Base-by-base conservation (phyloP, 148 eudicot genomes). In the Drosera capensis region DNA sequence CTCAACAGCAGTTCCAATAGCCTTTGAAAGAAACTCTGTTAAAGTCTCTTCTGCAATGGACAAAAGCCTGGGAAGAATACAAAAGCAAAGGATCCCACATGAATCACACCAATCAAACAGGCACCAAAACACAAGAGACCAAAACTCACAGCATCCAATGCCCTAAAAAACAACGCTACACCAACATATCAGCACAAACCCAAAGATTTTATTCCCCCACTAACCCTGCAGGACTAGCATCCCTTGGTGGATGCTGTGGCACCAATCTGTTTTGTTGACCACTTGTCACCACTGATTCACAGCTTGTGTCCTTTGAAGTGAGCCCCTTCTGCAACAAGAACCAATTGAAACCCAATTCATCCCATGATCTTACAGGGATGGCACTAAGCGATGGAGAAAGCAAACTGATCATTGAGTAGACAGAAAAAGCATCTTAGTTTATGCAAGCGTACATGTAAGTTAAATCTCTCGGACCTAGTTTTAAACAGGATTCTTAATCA, bases 151-250 rank as follows among this genome's bases (percentile, higher is more conserved):
- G 5, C 63, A 29, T 40, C 52, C 62, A 43, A 64, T 43, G 65
- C 35, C 23, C 25, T n/a, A 53, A 70, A 69, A 73, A 72, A 66
- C 54, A 66, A 77, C 72, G 50, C 54, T 57, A 65, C 67, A 67
- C 37, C 74, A 67, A 63, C 54, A 68, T n/a, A n/a, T n/a, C n/a
- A n/a, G n/a, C n/a, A n/a, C n/a, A n/a, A n/a, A n/a, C n/a, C n/a
- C n/a, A n/a, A n/a, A n/a, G n/a, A n/a, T n/a, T n/a, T 45, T 65
- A 59, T 59, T 60, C 69, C 45, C 50, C 66, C 62, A 77, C 81
- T 77, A 45, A 88, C 97, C 97, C 97, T 74, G 97, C 97, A 80
- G 97, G 97, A 84, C 95, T 84, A 59, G 97, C 95, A 78, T 88
- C 97, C 56, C 95, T 78, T 37, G 87, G 94, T 23, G 96, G 96